phyloP scores from a whole-genome alignment of 176 grass and related monocot species.

The Saccharum spontaneum region DNA sequence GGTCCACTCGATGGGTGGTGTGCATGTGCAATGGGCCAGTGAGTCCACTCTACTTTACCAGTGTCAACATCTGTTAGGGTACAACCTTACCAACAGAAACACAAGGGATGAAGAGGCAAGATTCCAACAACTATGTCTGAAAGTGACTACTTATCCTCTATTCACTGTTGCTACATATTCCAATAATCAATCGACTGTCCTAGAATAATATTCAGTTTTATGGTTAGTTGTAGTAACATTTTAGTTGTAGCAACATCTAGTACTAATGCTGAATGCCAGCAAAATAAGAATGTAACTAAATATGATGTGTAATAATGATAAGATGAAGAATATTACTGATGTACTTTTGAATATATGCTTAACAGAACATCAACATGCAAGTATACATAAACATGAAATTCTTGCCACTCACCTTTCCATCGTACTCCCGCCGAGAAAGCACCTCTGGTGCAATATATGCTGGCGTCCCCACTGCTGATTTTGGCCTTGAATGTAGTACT shows the following conservation, averaged over 20 bases:
- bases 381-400: slow-evolving; percentile 15
- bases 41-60: slow-evolving; percentile 10
- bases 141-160: slow-evolving; percentile 20
- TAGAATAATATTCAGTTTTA: too few species aligned
- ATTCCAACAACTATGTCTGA: slow-evolving; percentile 26
- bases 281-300: neutral
- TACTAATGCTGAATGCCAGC: slow-evolving; percentile 17
- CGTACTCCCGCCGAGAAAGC: slow-evolving; percentile 65
- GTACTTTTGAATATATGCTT: neutral
- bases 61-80: slow-evolving; percentile 30
- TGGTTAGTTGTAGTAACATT: too few species aligned
- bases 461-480: slow-evolving; percentile 80
- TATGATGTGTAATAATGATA: neutral
- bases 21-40: slow-evolving; percentile 12
- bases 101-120: neutral
- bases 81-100: slow-evolving; percentile 18
- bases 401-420: slow-evolving; percentile 64
- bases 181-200: neutral
- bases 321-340: slow-evolving; percentile 1
- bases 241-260: neutral
- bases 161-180: slow-evolving; percentile 18
- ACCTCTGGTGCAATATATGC: slow-evolving; percentile 86
- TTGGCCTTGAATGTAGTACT: slow-evolving; percentile 80
- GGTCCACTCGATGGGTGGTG: neutral
- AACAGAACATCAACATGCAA: slow-evolving; percentile 21